These are phyloP conservation scores for Podospora conica DNA, from an alignment of 495 filamentous ascomycete species.

Conservation along the genomic window DNA sequence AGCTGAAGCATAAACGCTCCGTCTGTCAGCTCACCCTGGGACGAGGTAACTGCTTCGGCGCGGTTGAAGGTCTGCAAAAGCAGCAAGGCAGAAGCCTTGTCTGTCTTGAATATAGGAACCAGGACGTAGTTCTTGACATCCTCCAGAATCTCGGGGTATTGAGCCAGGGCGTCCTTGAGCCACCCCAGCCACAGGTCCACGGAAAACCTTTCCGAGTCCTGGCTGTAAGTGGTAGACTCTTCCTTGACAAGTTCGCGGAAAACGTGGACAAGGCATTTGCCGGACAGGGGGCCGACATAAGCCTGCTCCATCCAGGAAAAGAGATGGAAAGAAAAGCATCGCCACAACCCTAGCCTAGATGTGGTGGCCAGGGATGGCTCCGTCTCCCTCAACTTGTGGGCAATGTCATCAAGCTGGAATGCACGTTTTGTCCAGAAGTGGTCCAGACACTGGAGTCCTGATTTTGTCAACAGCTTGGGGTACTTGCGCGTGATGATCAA, in stretches of 20 bases:
- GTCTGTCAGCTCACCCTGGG: slow-evolving; percentile 42
- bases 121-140: slow-evolving; percentile 69
- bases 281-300: slow-evolving; percentile 58
- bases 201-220: slow-evolving; percentile 23
- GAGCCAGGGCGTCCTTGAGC: slow-evolving; percentile 40
- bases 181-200: slow-evolving; percentile 44
- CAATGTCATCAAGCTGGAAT: slow-evolving; percentile 36
- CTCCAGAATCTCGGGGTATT: slow-evolving; percentile 51
- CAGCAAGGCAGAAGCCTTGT: slow-evolving; percentile 43
- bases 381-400: slow-evolving; percentile 29
- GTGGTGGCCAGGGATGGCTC: slow-evolving; percentile 20
- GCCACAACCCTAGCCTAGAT: slow-evolving; percentile 31
- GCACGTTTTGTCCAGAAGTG: slow-evolving; percentile 52
- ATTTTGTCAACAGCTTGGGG: slow-evolving; percentile 53
- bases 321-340: slow-evolving; percentile 39
- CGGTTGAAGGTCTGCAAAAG: slow-evolving; percentile 49
- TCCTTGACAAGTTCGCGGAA: slow-evolving; percentile 36
- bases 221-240: slow-evolving; percentile 26
- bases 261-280: slow-evolving; percentile 56
- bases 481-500: slow-evolving; percentile 46
- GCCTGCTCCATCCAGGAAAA: slow-evolving; percentile 57
- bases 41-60: slow-evolving; percentile 34
- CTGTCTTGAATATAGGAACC: slow-evolving; percentile 59
- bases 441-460: slow-evolving; percentile 54
- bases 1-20: slow-evolving; percentile 54